These are phyloP conservation scores for Hypericum perforatum DNA, from an alignment of 345 rosid species.

Conservation along the genomic window DNA sequence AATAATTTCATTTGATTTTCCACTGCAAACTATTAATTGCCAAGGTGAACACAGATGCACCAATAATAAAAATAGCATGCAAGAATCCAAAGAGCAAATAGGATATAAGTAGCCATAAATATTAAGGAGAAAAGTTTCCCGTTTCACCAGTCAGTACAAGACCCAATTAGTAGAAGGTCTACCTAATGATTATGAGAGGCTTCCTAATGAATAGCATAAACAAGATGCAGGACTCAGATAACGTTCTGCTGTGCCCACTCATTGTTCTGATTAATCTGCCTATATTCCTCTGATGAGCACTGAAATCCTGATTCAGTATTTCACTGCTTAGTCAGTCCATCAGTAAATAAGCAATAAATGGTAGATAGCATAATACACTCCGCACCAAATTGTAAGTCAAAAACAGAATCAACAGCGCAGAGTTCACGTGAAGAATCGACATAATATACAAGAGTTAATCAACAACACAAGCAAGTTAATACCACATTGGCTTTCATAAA, in stretches of 20 bases:
- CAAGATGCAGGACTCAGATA: conserved; percentile 31
- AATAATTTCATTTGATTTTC: conserved; percentile 55
- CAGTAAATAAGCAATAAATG: background rate
- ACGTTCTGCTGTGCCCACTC: conserved; percentile 54
- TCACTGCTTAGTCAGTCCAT: conserved; percentile 1
- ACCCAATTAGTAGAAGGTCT: too few relatives aligned
- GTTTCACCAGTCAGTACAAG: too few relatives aligned
- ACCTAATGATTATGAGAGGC: background rate
- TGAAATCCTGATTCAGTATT: conserved; percentile 41
- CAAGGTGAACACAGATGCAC: too few relatives aligned
- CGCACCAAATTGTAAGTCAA: background rate
- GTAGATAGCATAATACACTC: too few relatives aligned
- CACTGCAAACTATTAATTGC: conserved; percentile 34
- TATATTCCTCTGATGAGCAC: conserved; percentile 48
- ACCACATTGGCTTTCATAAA: too few relatives aligned
- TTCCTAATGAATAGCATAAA: background rate
- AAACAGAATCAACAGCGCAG: background rate
- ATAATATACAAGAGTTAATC: too few relatives aligned
- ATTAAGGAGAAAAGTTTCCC: too few relatives aligned
- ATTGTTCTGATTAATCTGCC: conserved; percentile 57
- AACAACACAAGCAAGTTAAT: too few relatives aligned
- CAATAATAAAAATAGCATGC: too few relatives aligned
- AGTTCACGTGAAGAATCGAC: too few relatives aligned
- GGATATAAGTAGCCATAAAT: too few relatives aligned
- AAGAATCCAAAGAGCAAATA: too few relatives aligned